A percentile compares a stretch with the other conserved stretches of the same genome.
These are phyloP conservation scores for Scedosporium aurantiacum DNA, from an alignment of 2,329 filamentous ascomycete genomes.

Conservation along the genomic window DNA sequence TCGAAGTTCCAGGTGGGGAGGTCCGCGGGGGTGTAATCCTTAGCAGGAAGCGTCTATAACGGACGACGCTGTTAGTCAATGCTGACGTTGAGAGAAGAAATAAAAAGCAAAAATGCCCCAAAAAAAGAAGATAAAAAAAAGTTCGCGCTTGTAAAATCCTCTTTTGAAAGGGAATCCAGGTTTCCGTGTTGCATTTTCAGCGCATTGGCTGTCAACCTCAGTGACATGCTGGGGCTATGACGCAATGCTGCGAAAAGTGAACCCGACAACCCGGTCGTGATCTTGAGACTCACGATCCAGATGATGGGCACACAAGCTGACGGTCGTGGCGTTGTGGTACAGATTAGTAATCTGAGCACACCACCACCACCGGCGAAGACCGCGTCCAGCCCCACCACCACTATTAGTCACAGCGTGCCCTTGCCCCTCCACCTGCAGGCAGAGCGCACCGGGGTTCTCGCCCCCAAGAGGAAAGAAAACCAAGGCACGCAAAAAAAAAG, in stretches of 20 bases:
- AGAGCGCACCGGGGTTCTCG: neutral
- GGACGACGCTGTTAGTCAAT: neutral
- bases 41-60: slow-evolving; percentile 36
- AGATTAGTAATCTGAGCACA: slow-evolving; percentile 8
- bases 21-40: slow-evolving; percentile 38
- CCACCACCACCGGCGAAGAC: slow-evolving; percentile 9
- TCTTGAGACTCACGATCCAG: neutral
- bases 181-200: too few relatives aligned
- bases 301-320: neutral
- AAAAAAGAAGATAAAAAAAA: neutral
- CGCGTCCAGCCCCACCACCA: neutral
- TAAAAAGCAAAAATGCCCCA: neutral
- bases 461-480: neutral
- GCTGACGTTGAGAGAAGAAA: neutral
- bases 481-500: neutral
- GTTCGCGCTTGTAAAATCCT: too few relatives aligned
- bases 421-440: neutral
- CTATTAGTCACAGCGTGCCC: neutral
- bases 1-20: slow-evolving; percentile 47
- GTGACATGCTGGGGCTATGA: neutral
- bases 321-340: slow-evolving; percentile 7
- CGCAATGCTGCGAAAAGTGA: neutral
- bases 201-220: too few relatives aligned
- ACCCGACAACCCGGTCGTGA: neutral
- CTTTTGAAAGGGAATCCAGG: too few relatives aligned